These are phyloP conservation scores for Solanum chiquidenum DNA, from an alignment of 257 asterid genomes.

Conservation along the genomic window DNA sequence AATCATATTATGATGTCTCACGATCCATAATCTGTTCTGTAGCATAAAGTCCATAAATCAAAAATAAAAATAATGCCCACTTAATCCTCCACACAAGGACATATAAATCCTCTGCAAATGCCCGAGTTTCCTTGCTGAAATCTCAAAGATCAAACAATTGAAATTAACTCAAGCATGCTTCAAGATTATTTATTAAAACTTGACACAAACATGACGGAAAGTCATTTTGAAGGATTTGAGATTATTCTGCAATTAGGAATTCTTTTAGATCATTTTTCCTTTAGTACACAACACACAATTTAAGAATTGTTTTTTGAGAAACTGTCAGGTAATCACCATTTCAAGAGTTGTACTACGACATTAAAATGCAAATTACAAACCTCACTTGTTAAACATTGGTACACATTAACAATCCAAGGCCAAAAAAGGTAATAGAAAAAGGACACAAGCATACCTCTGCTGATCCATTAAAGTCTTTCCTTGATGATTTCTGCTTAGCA, in stretches of 20 bases:
- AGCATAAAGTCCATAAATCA: not conserved
- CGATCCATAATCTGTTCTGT: not conserved
- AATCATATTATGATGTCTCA: not conserved
- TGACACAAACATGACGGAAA: not conserved
- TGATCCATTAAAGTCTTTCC: slow-evolving; percentile 29
- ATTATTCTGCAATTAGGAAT: not conserved
- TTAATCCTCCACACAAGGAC: not conserved
- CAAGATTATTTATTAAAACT: not conserved
- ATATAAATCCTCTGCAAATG: not conserved
- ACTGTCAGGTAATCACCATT: not conserved
- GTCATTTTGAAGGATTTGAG: not conserved
- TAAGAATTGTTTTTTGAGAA: not conserved
- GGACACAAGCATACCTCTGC: slow-evolving; percentile 31
- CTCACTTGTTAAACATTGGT: not conserved
- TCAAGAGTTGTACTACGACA: not conserved
- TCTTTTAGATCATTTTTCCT: not conserved
- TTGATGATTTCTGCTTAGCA: slow-evolving; percentile 31
- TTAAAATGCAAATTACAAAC: not conserved
- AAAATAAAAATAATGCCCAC: not conserved
- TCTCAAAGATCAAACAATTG: not conserved
- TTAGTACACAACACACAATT: not conserved
- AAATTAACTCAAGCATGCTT: not conserved
- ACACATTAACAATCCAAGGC: not conserved
- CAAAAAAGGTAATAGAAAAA: not conserved
- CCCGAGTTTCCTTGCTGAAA: not conserved